phyloP scores from a whole-genome alignment of 371 early-diverging fungal species.

The Mortierella sp. region DNA sequence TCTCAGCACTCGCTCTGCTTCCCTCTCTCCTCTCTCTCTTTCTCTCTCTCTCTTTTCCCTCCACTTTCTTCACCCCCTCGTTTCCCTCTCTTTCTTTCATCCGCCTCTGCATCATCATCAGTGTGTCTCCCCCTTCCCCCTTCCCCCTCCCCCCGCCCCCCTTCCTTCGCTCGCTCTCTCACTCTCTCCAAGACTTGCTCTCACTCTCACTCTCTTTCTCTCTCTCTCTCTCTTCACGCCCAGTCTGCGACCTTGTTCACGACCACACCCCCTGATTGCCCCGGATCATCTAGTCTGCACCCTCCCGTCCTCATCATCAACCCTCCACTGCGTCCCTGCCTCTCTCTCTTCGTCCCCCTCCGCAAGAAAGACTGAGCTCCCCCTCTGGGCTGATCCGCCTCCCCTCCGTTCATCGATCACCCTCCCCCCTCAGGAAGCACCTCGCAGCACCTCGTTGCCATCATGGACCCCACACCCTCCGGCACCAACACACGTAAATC shows the following conservation, averaged over 20 bases:
- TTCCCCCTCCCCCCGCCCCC: background rate
- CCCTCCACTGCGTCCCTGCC: background rate
- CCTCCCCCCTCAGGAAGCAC: background rate
- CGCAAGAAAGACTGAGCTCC: no score
- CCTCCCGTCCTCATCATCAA: background rate
- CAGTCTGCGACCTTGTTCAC: background rate
- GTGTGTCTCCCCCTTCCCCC: background rate
- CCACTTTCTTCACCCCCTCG: background rate
- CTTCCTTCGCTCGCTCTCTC: constrained; percentile 1
- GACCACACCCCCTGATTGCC: background rate
- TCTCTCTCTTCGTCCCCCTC: background rate
- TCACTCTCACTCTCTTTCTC: background rate
- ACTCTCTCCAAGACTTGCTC: background rate
- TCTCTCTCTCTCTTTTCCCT: constrained; percentile 2
- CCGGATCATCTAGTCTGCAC: background rate
- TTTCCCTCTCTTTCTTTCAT: constrained; percentile 8
- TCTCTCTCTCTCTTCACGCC: background rate
- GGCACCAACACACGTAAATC: constrained; percentile 46
- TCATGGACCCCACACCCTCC: constrained; percentile 39
- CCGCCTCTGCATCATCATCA: background rate
- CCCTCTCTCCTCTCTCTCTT: no score
- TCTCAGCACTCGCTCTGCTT: no score
- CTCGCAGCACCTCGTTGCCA: constrained; percentile 5
- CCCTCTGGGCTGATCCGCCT: background rate
- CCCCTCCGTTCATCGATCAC: constrained; percentile 1